Percentiles rank a stretch among this genome's conserved stretches.
phyloP scores from a whole-genome alignment of 1,139 yeast species.

The Geotrichum fermentans region DNA sequence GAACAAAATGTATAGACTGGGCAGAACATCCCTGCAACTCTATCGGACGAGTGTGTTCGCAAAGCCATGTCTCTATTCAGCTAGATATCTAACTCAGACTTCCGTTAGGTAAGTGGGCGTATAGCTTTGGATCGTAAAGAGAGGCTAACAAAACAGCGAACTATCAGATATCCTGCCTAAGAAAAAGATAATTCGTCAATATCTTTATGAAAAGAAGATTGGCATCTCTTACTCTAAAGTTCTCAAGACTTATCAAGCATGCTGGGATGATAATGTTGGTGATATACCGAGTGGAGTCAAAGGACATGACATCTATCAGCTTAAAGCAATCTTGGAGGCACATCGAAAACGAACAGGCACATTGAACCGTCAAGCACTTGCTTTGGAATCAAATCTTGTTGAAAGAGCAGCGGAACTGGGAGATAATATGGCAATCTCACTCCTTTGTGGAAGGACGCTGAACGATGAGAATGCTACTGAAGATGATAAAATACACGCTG shows the following conservation, averaged over 20 bases:
- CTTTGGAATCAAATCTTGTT: constrained; percentile 62
- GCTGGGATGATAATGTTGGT: constrained; percentile 23
- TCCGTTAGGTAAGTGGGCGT: no score
- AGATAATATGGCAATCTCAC: constrained; percentile 70
- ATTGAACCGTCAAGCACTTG: constrained; percentile 44
- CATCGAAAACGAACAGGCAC: constrained; percentile 58
- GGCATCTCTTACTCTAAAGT: constrained; percentile 21
- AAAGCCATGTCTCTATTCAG: no score
- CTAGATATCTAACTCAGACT: no score
- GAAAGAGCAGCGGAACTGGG: constrained; percentile 84
- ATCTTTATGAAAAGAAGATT: constrained; percentile 22
- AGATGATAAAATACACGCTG: constrained; percentile 62
- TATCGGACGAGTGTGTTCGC: no score
- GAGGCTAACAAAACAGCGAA: constrained; percentile 2
- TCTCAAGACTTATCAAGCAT: constrained; percentile 21
- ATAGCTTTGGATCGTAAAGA: no score
- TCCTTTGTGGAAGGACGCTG: constrained; percentile 51
- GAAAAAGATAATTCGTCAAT: constrained; percentile 19
- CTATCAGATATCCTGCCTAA: constrained; percentile 20
- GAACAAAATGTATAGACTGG: no score
- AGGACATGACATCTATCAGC: constrained; percentile 58
- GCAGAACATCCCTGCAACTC: no score
- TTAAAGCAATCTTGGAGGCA: constrained; percentile 62
- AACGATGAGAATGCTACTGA: constrained; percentile 30
- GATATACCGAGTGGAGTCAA: constrained; percentile 43